Conservation (phyloP, 176 grass and related monocot genomes). For the Pontederia paniculata region DNA sequence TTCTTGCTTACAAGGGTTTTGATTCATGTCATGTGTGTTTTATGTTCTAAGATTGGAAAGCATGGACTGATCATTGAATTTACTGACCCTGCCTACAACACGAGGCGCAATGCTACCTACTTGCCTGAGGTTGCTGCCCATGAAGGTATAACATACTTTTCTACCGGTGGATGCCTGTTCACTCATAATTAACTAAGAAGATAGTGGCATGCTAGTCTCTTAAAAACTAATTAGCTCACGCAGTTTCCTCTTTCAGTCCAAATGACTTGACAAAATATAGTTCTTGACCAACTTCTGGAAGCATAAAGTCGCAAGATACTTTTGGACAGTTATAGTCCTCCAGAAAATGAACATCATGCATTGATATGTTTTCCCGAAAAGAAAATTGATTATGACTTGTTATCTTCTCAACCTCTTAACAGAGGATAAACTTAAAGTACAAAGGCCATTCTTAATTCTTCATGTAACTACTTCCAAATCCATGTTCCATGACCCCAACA, state of each 20-base stretch:
- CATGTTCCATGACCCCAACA: neutral
- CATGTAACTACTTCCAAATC: conserved; percentile 8
- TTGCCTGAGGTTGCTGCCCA: conserved; percentile 92
- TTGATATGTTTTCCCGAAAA: no score
- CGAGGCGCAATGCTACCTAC: conserved; percentile 74
- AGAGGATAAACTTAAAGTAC: neutral
- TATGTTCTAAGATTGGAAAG: conserved; percentile 55
- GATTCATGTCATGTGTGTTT: conserved; percentile 2
- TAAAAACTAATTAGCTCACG: neutral
- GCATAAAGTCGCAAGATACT: neutral
- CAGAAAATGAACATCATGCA: no score
- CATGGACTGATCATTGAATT: conserved; percentile 99
- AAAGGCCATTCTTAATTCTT: neutral
- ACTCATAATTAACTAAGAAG: no score
- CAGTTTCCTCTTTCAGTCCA: neutral
- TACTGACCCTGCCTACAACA: conserved; percentile 66
- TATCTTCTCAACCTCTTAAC: no score
- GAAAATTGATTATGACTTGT: no score
- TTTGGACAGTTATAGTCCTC: no score
- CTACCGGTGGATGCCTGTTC: neutral
- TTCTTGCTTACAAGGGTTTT: neutral
- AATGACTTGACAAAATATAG: no score
- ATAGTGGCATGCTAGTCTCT: no score
- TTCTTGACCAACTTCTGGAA: neutral
- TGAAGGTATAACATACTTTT: conserved; percentile 53